Evolutionary conservation across 306 rosid genomes (phyloP).

Genomic region (Carpinus fangiana): DNA sequence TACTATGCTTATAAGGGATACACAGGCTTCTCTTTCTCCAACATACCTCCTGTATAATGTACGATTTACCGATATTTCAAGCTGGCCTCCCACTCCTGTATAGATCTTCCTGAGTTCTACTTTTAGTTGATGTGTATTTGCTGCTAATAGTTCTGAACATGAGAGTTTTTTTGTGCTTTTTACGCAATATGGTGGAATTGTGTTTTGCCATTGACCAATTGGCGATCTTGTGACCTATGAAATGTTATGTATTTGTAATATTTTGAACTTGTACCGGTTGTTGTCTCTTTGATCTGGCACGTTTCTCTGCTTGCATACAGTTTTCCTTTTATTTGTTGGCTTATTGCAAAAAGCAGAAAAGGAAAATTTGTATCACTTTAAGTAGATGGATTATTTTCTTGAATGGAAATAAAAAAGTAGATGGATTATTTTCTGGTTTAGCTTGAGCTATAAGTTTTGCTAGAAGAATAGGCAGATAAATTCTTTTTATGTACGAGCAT

Average conservation of each 20-base stretch:
- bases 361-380: not conserved
- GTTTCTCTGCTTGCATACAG: not conserved
- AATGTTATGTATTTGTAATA: not conserved
- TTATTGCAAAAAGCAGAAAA: not conserved
- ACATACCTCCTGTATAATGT: slow-evolving; percentile 81
- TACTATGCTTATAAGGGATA: slow-evolving; percentile 97
- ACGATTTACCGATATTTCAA: not conserved
- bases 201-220: not conserved
- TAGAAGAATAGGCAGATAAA: not conserved
- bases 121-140: not conserved
- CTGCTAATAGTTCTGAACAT: not conserved
- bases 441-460: not conserved
- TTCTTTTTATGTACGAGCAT: not conserved
- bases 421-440: not conserved
- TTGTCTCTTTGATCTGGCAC: not conserved
- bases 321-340: not conserved
- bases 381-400: not conserved
- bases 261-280: not conserved
- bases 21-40: slow-evolving; percentile 94
- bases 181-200: not conserved
- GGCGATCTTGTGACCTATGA: not conserved
- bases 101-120: not conserved
- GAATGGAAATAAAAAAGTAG: not conserved
- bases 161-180: not conserved
- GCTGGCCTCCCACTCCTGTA: not conserved